phyloP scores from a whole-genome alignment of 164 flowering plant species.

The Magnolia kwangsiensis region DNA sequence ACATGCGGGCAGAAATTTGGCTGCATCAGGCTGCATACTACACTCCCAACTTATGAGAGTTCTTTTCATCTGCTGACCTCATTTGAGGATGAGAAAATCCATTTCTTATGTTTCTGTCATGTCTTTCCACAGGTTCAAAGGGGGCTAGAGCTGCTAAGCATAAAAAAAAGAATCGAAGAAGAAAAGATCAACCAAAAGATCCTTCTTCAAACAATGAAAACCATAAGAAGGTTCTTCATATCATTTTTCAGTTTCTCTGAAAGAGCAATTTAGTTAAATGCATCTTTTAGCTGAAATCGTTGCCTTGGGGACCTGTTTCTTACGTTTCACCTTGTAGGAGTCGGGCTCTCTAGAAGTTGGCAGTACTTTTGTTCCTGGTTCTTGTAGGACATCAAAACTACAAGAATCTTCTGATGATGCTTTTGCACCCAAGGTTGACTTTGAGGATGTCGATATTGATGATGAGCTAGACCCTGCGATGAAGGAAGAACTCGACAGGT shows the following conservation, averaged over 20 bases:
- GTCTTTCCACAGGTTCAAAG: constrained; percentile 48
- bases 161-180: constrained; percentile 77
- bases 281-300: neutral
- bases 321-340: constrained; percentile 31
- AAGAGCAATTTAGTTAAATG: neutral
- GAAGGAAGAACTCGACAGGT: constrained; percentile 84
- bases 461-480: constrained; percentile 82
- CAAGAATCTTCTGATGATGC: constrained; percentile 29
- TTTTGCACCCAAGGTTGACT: constrained; percentile 44
- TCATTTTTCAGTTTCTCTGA: neutral
- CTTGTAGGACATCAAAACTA: constrained; percentile 28
- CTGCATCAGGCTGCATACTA: neutral
- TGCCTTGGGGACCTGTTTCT: neutral
- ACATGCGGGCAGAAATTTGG: too few relatives aligned
- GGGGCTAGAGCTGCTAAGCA: constrained; percentile 47
- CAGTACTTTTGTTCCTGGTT: constrained; percentile 20
- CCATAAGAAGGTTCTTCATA: constrained; percentile 5
- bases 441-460: constrained; percentile 67
- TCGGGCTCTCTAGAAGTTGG: constrained; percentile 26
- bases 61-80: neutral
- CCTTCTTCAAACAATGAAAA: constrained; percentile 27
- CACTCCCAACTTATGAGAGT: neutral
- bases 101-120: neutral
- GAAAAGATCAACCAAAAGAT: constrained; percentile 64
- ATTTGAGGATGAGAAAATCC: neutral